phyloP scores from a whole-genome alignment of 805 yeast genomes.

The Candida railenensis region DNA sequence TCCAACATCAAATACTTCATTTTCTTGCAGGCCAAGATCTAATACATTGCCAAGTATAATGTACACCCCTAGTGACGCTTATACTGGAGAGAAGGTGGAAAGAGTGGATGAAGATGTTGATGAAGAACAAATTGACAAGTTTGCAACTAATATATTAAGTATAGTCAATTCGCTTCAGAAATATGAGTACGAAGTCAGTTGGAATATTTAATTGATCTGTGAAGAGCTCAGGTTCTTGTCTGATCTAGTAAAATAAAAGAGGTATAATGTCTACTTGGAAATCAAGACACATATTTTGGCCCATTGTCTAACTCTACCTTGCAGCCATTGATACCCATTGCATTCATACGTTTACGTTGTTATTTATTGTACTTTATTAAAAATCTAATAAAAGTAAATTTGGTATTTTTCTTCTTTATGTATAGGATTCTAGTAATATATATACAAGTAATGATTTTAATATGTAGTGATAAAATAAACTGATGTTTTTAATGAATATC shows the following conservation, averaged over 20 bases:
- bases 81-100: too few relatives aligned
- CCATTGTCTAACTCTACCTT: too few relatives aligned
- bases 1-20: background rate
- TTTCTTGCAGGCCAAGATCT: background rate
- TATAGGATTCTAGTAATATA: background rate
- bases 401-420: background rate
- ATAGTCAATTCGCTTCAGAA: slow-evolving; percentile 10
- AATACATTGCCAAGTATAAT: background rate
- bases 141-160: slow-evolving; percentile 16
- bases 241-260: too few relatives aligned
- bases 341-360: background rate
- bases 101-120: slow-evolving; percentile 3
- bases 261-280: too few relatives aligned
- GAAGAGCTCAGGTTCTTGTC: background rate
- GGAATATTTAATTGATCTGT: slow-evolving; percentile 1
- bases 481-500: too few relatives aligned
- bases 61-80: background rate
- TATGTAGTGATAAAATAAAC: background rate
- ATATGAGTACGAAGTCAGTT: slow-evolving; percentile 2
- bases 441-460: background rate
- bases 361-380: background rate
- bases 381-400: background rate
- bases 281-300: too few relatives aligned
- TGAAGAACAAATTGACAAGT: slow-evolving; percentile 15
- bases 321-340: background rate